Conservation (phyloP, 164 flowering plant genomes). For the Houttuynia cordata region DNA sequence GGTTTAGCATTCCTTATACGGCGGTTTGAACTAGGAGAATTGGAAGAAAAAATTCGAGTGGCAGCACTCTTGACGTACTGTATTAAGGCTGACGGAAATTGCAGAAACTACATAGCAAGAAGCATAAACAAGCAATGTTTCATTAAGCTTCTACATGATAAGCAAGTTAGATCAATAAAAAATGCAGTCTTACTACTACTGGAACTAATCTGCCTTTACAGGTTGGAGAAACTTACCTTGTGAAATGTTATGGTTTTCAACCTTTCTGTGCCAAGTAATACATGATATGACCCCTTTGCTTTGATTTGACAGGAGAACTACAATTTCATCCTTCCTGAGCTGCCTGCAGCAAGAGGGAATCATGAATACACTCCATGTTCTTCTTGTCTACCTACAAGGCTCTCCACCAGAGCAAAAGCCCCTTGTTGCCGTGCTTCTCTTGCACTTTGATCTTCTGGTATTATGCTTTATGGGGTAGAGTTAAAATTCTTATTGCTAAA, state of each 20-base stretch:
- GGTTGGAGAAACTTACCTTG: constrained; percentile 21
- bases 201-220: constrained; percentile 52
- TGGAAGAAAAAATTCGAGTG: constrained; percentile 37
- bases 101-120: constrained; percentile 40
- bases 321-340: constrained; percentile 26
- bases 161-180: constrained; percentile 26
- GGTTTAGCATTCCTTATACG: constrained; percentile 42
- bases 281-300: background rate
- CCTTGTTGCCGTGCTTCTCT: constrained; percentile 40
- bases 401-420: constrained; percentile 38
- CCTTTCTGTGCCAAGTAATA: background rate
- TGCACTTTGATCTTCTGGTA: constrained; percentile 60
- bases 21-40: constrained; percentile 36
- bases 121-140: constrained; percentile 28
- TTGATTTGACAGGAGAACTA: constrained; percentile 33
- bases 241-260: background rate
- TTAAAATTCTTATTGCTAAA: background rate
- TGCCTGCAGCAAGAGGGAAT: constrained; percentile 35
- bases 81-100: constrained; percentile 41
- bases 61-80: constrained; percentile 33
- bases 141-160: constrained; percentile 42
- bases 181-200: constrained; percentile 33
- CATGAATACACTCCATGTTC: constrained; percentile 34
- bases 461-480: constrained; percentile 1
- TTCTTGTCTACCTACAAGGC: constrained; percentile 41